Conservation (phyloP, 2,329 filamentous ascomycete genomes). For the Pseudocercospora eumusae region DNA sequence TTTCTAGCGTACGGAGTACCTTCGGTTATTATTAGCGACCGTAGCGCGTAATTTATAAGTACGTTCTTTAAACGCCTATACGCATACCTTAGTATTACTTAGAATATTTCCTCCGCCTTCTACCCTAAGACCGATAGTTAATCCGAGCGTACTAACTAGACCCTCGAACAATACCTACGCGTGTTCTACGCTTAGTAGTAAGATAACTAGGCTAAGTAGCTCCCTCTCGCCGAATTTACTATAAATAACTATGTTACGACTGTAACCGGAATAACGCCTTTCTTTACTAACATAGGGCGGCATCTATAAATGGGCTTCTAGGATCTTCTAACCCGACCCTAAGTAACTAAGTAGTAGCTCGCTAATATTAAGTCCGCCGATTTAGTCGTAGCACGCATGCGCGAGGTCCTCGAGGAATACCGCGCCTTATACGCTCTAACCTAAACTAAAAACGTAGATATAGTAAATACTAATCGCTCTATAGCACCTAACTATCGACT, state of each 20-base stretch:
- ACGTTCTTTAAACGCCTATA: not conserved
- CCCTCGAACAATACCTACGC: not conserved
- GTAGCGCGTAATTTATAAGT: not conserved
- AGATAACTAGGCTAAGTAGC: conserved; percentile 1
- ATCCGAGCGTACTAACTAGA: not conserved
- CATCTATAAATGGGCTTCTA: not conserved
- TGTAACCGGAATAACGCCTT: conserved; percentile 3
- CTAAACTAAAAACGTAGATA: not conserved
- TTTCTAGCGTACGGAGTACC: not conserved
- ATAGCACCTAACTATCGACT: not conserved
- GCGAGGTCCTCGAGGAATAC: not conserved
- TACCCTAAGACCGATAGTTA: not conserved
- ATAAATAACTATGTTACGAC: conserved; percentile 9
- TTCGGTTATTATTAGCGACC: not conserved
- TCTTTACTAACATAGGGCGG: not conserved
- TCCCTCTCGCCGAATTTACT: not conserved
- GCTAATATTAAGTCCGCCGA: not conserved
- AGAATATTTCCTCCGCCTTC: not conserved
- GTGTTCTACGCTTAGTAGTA: conserved; percentile 3
- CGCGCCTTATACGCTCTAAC: not conserved
- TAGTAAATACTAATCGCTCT: not conserved
- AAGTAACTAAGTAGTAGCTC: not conserved
- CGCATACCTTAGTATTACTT: not conserved
- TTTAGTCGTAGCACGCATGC: not conserved
- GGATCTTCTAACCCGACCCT: not conserved